Evolutionary conservation across 345 rosid genomes (phyloP).

Genomic region (Citrus cavaleriei): DNA sequence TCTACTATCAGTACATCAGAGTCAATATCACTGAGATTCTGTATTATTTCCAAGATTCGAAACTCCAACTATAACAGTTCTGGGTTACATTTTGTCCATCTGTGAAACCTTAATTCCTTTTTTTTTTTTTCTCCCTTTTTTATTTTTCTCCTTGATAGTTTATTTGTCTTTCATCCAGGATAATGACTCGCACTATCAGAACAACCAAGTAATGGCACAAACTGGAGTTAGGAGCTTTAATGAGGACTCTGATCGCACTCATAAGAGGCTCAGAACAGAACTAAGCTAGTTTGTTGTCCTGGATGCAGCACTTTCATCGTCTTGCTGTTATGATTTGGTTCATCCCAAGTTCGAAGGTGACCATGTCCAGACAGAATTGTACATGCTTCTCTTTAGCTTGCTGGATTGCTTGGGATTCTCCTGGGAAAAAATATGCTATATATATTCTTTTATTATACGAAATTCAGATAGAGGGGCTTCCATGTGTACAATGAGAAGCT

Average conservation of each 20-base stretch:
- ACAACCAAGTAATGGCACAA: conserved; percentile 32
- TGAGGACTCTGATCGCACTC: conserved; percentile 36
- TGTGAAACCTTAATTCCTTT: background rate
- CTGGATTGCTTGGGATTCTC: conserved; percentile 14
- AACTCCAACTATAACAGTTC: background rate
- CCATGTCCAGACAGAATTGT: conserved; percentile 32
- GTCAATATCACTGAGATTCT: background rate
- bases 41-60: background rate
- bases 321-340: conserved; percentile 4
- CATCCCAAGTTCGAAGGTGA: conserved; percentile 3
- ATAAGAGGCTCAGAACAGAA: conserved; percentile 45
- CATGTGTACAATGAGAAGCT: conserved; percentile 24
- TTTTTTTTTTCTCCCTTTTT: background rate
- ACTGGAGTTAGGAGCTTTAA: conserved; percentile 27
- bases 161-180: conserved; percentile 25
- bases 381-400: conserved; percentile 25
- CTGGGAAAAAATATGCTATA: background rate
- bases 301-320: background rate
- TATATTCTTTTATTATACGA: conserved; percentile 15
- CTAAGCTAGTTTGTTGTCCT: conserved; percentile 22
- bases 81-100: background rate
- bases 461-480: conserved; percentile 20
- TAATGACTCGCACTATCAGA: conserved; percentile 22
- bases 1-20: background rate
- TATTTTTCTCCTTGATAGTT: background rate